phyloP scores from a whole-genome alignment of 208 protist species.

The Crithidia acanthocephali region DNA sequence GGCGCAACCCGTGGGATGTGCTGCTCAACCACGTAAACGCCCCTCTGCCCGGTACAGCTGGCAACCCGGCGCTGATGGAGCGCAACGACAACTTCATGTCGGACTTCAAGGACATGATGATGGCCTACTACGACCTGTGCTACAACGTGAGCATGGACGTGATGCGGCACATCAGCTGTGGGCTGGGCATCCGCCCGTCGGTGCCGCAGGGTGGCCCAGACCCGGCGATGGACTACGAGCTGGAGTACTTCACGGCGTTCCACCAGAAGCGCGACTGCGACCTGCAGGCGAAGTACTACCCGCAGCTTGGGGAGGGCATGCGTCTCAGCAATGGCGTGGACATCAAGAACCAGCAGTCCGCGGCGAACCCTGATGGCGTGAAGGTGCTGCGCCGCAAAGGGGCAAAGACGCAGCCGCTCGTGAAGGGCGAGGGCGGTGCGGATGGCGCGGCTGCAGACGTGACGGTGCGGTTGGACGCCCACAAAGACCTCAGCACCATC shows the following conservation, averaged over 20 bases:
- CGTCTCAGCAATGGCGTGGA: conserved; percentile 55
- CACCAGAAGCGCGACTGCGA: conserved; percentile 84
- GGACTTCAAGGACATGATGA: conserved; percentile 86
- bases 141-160: conserved; percentile 78
- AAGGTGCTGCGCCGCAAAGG: conserved; percentile 82
- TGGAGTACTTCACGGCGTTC: conserved; percentile 82
- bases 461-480: conserved; percentile 71
- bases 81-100: conserved; percentile 83
- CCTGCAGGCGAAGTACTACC: conserved; percentile 91
- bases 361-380: conserved; percentile 64
- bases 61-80: conserved; percentile 10
- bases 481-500: conserved; percentile 89
- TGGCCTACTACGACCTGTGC: conserved; percentile 89
- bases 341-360: conserved; percentile 57
- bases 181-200: conserved; percentile 77
- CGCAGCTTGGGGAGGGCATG: conserved; percentile 50
- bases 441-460: conserved; percentile 32
- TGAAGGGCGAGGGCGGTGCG: conserved; percentile 12
- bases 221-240: conserved; percentile 63
- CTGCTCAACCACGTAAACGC: conserved; percentile 73
- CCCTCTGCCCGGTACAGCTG: neutral
- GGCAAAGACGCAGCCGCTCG: conserved; percentile 57
- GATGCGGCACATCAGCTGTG: conserved; percentile 88
- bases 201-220: conserved; percentile 70
- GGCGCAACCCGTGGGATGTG: conserved; percentile 82